Conservation (phyloP, 768 basidiomycete species). For the Hypholoma sublateritium region DNA sequence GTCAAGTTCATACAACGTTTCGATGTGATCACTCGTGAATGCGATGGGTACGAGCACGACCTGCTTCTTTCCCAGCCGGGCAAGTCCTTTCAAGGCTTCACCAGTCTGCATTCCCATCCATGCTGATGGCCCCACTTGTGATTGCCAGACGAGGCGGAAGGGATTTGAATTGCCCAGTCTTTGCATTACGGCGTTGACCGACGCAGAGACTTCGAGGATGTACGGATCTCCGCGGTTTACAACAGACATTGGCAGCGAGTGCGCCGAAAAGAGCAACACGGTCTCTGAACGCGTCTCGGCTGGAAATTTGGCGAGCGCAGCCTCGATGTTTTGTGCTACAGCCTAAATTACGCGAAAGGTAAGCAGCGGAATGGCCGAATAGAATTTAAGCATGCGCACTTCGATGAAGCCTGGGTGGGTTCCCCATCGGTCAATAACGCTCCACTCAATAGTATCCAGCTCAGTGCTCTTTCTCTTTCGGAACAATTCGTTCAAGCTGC, state of each 20-base stretch:
- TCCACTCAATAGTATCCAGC: constrained; percentile 81
- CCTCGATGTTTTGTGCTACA: constrained; percentile 85
- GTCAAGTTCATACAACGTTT: constrained; percentile 96
- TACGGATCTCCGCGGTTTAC: constrained; percentile 99
- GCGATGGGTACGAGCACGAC: constrained; percentile 91
- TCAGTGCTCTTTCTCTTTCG: constrained; percentile 62
- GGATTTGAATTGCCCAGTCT: constrained; percentile 78
- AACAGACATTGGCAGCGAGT: constrained; percentile 96
- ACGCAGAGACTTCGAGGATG: constrained; percentile 90
- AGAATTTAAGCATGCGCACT: constrained; percentile 45
- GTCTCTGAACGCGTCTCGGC: constrained; percentile 67
- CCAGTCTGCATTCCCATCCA: constrained; percentile 99
- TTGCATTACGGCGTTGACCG: constrained; percentile 92
- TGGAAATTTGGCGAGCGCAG: constrained; percentile 78
- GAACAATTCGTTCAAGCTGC: constrained; percentile 92
- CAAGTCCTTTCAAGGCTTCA: constrained; percentile 86
- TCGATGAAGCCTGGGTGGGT: constrained; percentile 94
- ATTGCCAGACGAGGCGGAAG: constrained; percentile 96
- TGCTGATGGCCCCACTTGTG: constrained; percentile 93
- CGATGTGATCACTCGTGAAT: constrained; percentile 99
- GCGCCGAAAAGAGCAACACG: constrained; percentile 93
- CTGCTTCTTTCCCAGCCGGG: constrained; percentile 72
- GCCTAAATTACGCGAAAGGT: constrained; percentile 51
- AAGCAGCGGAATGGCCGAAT: constrained; percentile 6
- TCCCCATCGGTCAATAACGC: constrained; percentile 97